phyloP scores from a whole-genome alignment of 1,284 basidiomycete species.

The Pterula multifida region DNA sequence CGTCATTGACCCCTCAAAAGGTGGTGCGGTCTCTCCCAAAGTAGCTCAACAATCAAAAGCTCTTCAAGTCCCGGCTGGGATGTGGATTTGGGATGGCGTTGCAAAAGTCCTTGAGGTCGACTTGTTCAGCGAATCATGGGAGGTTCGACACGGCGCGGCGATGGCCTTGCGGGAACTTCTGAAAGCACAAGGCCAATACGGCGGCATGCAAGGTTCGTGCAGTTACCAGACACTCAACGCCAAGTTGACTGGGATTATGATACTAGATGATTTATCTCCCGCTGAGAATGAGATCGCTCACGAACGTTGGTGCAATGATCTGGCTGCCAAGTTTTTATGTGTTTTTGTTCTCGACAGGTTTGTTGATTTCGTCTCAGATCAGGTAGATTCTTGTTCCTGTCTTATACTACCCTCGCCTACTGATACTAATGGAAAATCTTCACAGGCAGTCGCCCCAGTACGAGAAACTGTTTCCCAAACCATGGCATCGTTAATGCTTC shows the following conservation, averaged over 20 bases:
- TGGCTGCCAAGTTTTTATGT: constrained; percentile 80
- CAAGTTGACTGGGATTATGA: constrained; percentile 9
- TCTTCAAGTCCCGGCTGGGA: constrained; percentile 58
- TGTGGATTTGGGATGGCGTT: constrained; percentile 86
- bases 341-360: constrained; percentile 95
- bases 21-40: constrained; percentile 70
- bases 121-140: constrained; percentile 85
- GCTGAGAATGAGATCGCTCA: constrained; percentile 58
- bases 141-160: constrained; percentile 89
- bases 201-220: constrained; percentile 63
- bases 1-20: constrained; percentile 65
- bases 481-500: constrained; percentile 78
- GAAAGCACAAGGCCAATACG: constrained; percentile 73
- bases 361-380: constrained; percentile 95
- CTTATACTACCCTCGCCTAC: background rate
- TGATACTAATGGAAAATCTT: background rate
- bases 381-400: constrained; percentile 30
- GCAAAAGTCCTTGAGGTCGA: constrained; percentile 77
- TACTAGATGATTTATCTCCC: constrained; percentile 32
- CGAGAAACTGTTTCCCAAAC: constrained; percentile 95
- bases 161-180: constrained; percentile 86
- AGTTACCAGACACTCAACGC: constrained; percentile 1
- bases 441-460: constrained; percentile 87
- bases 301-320: constrained; percentile 80
- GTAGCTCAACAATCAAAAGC: constrained; percentile 61